A percentile compares a stretch with the other conserved stretches of the same genome.
phyloP scores from a whole-genome alignment of 371 early-diverging fungal genomes.

The Mucor racemosus region DNA sequence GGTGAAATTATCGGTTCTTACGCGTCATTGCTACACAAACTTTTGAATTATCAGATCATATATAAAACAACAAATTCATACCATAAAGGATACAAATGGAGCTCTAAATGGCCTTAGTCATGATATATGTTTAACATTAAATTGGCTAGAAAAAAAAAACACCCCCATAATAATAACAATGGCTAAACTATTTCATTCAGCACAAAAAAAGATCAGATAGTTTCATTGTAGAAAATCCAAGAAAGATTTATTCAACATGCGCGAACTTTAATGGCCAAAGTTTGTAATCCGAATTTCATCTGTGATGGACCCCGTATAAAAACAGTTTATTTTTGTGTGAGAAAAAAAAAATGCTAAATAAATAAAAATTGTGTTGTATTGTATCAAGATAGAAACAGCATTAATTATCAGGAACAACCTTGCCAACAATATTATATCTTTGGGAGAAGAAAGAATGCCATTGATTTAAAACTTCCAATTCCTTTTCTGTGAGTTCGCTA shows the following conservation, averaged over 20 bases:
- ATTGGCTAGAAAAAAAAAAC: no score
- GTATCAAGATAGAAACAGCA: no score
- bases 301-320: neutral
- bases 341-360: neutral
- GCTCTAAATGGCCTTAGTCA: no score
- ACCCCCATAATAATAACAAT: no score
- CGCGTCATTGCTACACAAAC: no score
- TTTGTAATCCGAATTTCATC: neutral
- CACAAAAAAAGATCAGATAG: neutral
- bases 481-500: slow-evolving; percentile 67
- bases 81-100: no score
- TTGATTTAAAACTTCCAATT: slow-evolving; percentile 74
- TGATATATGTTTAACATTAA: no score
- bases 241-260: neutral
- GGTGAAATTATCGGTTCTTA: no score
- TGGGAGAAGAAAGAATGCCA: slow-evolving; percentile 80
- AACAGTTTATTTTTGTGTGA: neutral
- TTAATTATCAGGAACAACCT: slow-evolving; percentile 50
- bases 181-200: no score
- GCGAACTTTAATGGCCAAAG: neutral
- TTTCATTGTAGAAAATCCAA: neutral
- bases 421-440: slow-evolving; percentile 78
- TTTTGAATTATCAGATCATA: no score
- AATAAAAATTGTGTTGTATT: neutral
- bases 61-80: no score